Base-by-base conservation (phyloP, 1,284 basidiomycete species). In the Ceratobasidium sp. region DNA sequence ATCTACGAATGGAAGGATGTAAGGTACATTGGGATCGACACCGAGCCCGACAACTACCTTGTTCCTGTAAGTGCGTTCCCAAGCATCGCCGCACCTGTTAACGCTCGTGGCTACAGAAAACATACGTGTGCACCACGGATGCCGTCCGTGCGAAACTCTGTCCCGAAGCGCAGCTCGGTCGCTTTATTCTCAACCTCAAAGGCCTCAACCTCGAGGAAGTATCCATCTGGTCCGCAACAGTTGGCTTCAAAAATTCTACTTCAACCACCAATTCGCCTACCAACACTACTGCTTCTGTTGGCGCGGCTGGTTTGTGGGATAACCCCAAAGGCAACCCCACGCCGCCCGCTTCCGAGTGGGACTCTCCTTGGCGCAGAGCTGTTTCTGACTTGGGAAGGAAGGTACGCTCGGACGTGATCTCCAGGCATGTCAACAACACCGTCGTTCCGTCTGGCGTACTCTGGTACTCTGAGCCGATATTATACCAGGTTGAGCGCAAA, bases 1-100 rank as follows among this genome's bases (percentile, higher is more conserved):
- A 88, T 99, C 54, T 99, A 98, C 77, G 96, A 99, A 79, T 98
- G 95, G 92, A 77, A 82, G 32, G 96, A 99, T 76, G 88, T 90
- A 56, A 80, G 83, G 65, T 94, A 91, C 76, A 83, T 99, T 12
- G 96, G 96, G 35, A 91, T 85, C 77, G 80, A 83, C 60, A 87
- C 88, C 32, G 85, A 85, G 15, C 73, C 79, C 47, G 77, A 79
- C n/a, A 85, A 89, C 70, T 83, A 86, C 49, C 80, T 82, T 65
- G 75, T 89, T 54, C 90, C 91, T 73, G 91, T 93, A 78, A 85
- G 89, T 80, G 34, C 25, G 32, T 17, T 22, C 74, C 22, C 13
- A 27, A 27, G 31, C 25, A 50, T 29, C 22, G 27, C 29, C 22
- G 25, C 25, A 45, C 12, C 15, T 71, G 75, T 71, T 76, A 83